A percentile compares a stretch with the other conserved stretches of the same genome.
Evolutionary conservation across 345 rosid species (phyloP).

Genomic region (Rhizophora mangle): DNA sequence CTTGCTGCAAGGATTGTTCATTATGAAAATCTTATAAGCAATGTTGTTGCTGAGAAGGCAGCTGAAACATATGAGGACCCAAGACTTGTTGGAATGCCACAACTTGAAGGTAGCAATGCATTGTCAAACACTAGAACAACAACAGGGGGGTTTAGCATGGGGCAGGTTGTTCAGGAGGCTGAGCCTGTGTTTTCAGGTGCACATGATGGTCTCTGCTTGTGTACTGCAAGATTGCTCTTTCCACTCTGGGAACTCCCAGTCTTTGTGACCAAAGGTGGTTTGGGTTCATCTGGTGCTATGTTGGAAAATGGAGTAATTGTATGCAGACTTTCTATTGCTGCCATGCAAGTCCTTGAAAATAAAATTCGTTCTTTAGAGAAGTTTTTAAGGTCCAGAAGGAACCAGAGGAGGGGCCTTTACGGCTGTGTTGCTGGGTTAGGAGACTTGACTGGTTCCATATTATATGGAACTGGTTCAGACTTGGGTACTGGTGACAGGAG

Average conservation of each 20-base stretch:
- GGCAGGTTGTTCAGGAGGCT: slow-evolving; percentile 97
- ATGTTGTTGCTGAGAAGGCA: slow-evolving; percentile 77
- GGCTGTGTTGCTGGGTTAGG: slow-evolving; percentile 92
- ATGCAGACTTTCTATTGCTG: slow-evolving; percentile 75
- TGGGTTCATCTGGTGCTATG: slow-evolving; percentile 36
- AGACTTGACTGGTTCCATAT: slow-evolving; percentile 83
- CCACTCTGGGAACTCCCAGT: slow-evolving; percentile 96
- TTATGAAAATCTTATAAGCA: slow-evolving; percentile 72
- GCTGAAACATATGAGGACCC: slow-evolving; percentile 98
- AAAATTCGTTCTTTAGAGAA: slow-evolving; percentile 85
- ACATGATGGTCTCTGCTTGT: slow-evolving; percentile 89
- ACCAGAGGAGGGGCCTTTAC: slow-evolving; percentile 92
- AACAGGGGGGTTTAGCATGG: slow-evolving; percentile 96
- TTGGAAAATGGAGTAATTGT: slow-evolving; percentile 55
- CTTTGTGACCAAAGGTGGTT: slow-evolving; percentile 55
- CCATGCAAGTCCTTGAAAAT: slow-evolving; percentile 79
- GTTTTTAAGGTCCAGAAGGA: slow-evolving; percentile 82
- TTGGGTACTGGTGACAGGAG: slow-evolving; percentile 66
- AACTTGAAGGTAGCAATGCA: slow-evolving; percentile 79
- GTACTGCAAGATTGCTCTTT: slow-evolving; percentile 84
- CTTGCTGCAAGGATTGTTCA: slow-evolving; percentile 81
- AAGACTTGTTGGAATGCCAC: slow-evolving; percentile 92
- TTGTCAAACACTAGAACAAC: slow-evolving; percentile 76
- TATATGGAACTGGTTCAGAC: slow-evolving; percentile 70
- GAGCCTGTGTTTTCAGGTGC: slow-evolving; percentile 95